Base-by-base conservation (phyloP, 83 land plant genomes). In the Picea abies region DNA sequence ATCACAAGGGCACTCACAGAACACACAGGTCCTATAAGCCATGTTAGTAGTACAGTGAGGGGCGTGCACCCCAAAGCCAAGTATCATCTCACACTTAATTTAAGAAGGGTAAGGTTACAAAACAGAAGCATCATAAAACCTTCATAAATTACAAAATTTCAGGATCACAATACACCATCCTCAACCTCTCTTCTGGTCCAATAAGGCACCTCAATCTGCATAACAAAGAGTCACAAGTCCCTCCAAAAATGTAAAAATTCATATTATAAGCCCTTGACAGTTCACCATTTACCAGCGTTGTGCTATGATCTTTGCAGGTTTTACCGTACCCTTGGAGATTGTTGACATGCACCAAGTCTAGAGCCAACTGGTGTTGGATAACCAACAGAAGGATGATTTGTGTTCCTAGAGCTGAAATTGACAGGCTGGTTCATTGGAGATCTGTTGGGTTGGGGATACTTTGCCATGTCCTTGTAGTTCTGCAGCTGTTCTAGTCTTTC, bases 401-500 rank as follows among this genome's bases (percentile, higher is more conserved):
- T n/a, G 56, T n/a, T 73, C 73, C 73, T 37, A 37, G 44, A 32
- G 73, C 39, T 70, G 56, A 41, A 39, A 73, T 73, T 39, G 52
- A 39, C 56, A 20, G 58, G 77, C 12, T 73, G 77, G 47, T 32
- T 44, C 77, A 20, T 44, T 9, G 41, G 77, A 47, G 47, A 73
- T 73, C 47, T 47, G 77, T 73, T 73, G 56, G 77, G 49, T 41
- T 20, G 56, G 10, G 77, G 47, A 73, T 52, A 52, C 12, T 52
- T 52, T 52, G 56, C 56, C 56, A 52, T 52, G 56, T 78, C 80
- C 63, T 25, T 78, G 35, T 78, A 5, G 17, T 78, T 78, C 61
- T 60, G 60, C 63, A 78, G 25, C 62, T 60, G 80, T 58, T 78
- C 80, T 8, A 78, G 80, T 78, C 60, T 78, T 58, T 78, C 62